phyloP scores from a whole-genome alignment of 2,329 filamentous ascomycete species.

The Ophiostoma novo-ulmi region DNA sequence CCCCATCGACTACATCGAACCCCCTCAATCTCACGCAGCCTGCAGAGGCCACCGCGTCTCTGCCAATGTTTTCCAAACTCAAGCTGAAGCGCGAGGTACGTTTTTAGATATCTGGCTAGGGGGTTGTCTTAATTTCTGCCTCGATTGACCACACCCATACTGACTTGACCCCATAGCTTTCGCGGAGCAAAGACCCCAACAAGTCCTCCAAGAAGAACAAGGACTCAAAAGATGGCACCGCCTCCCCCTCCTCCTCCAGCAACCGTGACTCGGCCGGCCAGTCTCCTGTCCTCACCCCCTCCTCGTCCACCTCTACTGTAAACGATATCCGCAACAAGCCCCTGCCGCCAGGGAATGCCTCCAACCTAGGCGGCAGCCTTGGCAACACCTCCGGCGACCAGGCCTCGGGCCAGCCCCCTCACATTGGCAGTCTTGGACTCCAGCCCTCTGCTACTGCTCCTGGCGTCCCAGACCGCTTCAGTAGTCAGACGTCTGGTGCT shows the following conservation, averaged over 20 bases:
- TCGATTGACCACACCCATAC: slow-evolving; percentile 28
- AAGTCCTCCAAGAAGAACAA: slow-evolving; percentile 77
- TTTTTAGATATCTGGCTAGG: background rate
- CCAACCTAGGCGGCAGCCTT: slow-evolving; percentile 36
- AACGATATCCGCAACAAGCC: slow-evolving; percentile 83
- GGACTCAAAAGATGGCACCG: slow-evolving; percentile 68
- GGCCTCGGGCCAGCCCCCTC: slow-evolving; percentile 38
- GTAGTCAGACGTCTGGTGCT: slow-evolving; percentile 36
- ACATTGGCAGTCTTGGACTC: slow-evolving; percentile 32
- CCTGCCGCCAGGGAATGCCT: slow-evolving; percentile 53
- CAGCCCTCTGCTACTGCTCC: slow-evolving; percentile 31
- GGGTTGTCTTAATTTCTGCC: background rate
- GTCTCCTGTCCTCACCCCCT: slow-evolving; percentile 67
- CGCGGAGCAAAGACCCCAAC: slow-evolving; percentile 78
- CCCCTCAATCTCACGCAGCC: background rate
- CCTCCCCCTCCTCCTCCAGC: slow-evolving; percentile 64
- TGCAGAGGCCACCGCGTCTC: slow-evolving; percentile 20
- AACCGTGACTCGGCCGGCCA: slow-evolving; percentile 50
- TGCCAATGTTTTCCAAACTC: slow-evolving; percentile 31
- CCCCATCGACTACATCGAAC: background rate
- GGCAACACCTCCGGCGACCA: slow-evolving; percentile 22
- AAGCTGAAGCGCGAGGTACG: slow-evolving; percentile 31
- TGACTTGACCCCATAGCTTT: slow-evolving; percentile 57
- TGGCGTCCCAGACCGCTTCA: slow-evolving; percentile 37
- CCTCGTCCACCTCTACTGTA: slow-evolving; percentile 82